Conservation (phyloP, 1,284 basidiomycete genomes). For the Porogramme epimiltina region DNA sequence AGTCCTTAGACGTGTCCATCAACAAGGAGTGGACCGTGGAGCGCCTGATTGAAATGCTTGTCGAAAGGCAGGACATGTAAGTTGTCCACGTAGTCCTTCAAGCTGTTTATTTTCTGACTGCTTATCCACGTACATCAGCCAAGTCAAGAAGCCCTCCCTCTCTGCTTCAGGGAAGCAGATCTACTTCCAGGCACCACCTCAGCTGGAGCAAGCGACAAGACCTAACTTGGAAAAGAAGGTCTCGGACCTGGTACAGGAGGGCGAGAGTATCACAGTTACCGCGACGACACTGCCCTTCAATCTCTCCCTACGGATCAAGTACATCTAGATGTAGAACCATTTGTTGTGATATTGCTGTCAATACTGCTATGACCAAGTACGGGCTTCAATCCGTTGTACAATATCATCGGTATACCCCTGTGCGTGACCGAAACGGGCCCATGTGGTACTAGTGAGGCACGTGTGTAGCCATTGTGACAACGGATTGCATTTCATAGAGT, state of each 20-base stretch:
- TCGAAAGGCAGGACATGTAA: conserved; percentile 86
- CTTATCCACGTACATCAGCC: conserved; percentile 50
- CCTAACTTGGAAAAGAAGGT: conserved; percentile 88
- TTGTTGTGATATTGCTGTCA: conserved; percentile 1
- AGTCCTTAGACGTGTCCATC: conserved; percentile 74
- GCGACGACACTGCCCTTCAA: conserved; percentile 88
- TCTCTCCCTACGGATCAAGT: conserved; percentile 71
- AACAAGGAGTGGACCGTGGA: conserved; percentile 79
- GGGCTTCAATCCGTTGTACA: conserved; percentile 7
- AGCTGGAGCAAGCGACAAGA: conserved; percentile 85
- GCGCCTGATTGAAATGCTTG: conserved; percentile 81
- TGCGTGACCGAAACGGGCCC: no score
- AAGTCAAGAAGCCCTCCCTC: conserved; percentile 91
- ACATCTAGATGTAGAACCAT: conserved; percentile 38
- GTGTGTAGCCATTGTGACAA: no score
- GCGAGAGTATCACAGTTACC: conserved; percentile 85
- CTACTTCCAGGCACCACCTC: conserved; percentile 92
- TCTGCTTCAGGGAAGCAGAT: conserved; percentile 72
- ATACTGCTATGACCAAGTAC: background rate
- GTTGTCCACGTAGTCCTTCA: conserved; percentile 30
- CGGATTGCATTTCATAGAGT: no score
- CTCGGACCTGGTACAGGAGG: conserved; percentile 74
- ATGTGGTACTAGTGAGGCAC: no score
- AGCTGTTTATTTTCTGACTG: no score
- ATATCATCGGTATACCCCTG: background rate